Base-by-base conservation (phyloP, 805 yeast genomes). In the Lipomyces kockii region DNA sequence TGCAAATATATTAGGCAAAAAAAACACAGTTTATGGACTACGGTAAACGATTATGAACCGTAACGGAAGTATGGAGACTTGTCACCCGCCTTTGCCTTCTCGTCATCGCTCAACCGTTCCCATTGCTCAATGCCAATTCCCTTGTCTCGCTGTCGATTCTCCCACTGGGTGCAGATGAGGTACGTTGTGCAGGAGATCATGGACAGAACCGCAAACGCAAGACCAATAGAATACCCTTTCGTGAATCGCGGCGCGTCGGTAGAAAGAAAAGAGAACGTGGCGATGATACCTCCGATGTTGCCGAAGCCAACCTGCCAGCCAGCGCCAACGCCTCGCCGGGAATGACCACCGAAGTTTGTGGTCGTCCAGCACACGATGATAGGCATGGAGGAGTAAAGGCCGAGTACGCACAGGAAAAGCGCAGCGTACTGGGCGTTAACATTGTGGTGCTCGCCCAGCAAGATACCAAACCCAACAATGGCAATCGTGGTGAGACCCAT, bases 261-360 rank as follows among this genome's bases (percentile, higher is more conserved):
- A 52, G 83, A 72, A 56, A 85, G 80, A 79, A 85, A 88, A 25
- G 86, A 77, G 72, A 82, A 88, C 1, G 90, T 83, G 4, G 91
- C 80, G 64, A 88, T 82, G 72, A 88, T 87, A 67, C 91, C 91
- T 58, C 91, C 92, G 73, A 87, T 87, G 77, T 88, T 88, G 63
- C 91, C 92, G 73, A 88, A 87, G 0, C 91, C 91, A 73, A 88
- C 84, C 72, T 86, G 87, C 81, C 84, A 84, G 0, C 87, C 88
- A 11, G 88, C 80, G 9, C 86, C 87, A 14, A 84, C 85, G 60
- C 85, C 81, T 67, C 87, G 86, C 72, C 91, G 80, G 25, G 83
- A 76, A 75, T 88, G 91, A 11, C 91, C 90, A 8, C 85, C 83
- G 66, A 85, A 83, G 74, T 88, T 88, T 75, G 87, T 79, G 11